Evolutionary conservation across 2,329 filamentous ascomycete genomes (phyloP).

Genomic region (Westerdykella ornata): DNA sequence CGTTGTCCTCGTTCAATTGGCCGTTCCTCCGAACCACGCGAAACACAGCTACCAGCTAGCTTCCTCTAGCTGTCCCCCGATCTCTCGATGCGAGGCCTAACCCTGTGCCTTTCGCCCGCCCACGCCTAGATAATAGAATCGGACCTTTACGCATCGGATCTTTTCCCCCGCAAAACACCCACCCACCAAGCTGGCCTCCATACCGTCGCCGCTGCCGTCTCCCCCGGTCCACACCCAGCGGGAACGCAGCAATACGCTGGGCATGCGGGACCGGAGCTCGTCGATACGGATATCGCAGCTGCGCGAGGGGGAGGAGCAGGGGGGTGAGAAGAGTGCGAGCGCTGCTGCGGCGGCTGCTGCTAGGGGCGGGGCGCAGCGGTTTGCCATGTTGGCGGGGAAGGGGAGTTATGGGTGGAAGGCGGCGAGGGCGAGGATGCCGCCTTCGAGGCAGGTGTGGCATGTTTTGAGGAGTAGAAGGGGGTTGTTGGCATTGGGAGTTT

Average conservation of each 20-base stretch:
- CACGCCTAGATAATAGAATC: not conserved
- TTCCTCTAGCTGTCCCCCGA: not conserved
- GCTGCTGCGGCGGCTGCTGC: not conserved
- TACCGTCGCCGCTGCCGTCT: conserved; percentile 13
- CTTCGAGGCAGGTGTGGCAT: conserved; percentile 56
- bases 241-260: conserved; percentile 20
- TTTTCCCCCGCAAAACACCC: not conserved
- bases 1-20: too few species aligned
- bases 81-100: too few species aligned
- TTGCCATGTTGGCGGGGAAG: conserved; percentile 78
- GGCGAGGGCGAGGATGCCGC: conserved; percentile 70
- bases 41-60: too few species aligned
- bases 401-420: conserved; percentile 81
- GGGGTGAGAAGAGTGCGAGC: conserved; percentile 14
- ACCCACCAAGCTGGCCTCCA: conserved; percentile 25
- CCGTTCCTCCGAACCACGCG: too few species aligned
- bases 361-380: conserved; percentile 2
- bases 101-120: conserved; percentile 3
- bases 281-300: conserved; percentile 28
- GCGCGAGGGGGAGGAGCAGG: conserved; percentile 18
- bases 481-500: conserved; percentile 63
- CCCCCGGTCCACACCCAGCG: conserved; percentile 27
- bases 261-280: conserved; percentile 25
- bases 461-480: conserved; percentile 72
- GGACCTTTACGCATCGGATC: not conserved